phyloP scores from a whole-genome alignment of 176 grass and related monocot species.

The Triticum urartu region DNA sequence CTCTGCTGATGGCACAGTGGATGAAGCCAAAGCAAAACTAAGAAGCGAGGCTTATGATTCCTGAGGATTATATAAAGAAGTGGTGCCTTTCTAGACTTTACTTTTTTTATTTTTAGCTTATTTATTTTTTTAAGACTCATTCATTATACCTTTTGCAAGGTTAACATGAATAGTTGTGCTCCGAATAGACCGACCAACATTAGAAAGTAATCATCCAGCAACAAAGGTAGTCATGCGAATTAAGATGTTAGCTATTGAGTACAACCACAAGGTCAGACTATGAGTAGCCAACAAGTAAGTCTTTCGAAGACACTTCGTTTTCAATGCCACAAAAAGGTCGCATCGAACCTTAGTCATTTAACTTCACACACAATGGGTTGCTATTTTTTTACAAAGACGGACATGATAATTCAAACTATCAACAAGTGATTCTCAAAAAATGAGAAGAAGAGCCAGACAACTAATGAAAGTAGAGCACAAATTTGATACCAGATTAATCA shows the following conservation, averaged over 20 bases:
- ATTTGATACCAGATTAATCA: too few relatives aligned
- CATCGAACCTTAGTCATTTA: not conserved
- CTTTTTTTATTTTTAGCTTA: not conserved
- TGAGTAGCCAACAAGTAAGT: not conserved
- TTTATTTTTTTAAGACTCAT: too few relatives aligned
- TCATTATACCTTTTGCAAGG: not conserved
- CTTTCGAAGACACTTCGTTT: not conserved
- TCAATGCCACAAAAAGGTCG: not conserved
- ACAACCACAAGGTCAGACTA: not conserved
- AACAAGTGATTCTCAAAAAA: too few relatives aligned
- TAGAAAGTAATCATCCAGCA: not conserved
- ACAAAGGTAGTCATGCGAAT: not conserved
- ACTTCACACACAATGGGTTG: not conserved
- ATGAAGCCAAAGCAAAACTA: not conserved
- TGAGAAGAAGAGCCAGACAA: too few relatives aligned
- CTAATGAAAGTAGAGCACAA: too few relatives aligned
- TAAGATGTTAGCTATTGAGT: not conserved
- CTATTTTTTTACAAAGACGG: not conserved
- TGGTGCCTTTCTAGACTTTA: not conserved
- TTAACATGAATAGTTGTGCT: not conserved
- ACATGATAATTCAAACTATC: not conserved
- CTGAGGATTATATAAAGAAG: not conserved
- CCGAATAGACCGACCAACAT: too few relatives aligned
- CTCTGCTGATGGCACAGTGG: not conserved
- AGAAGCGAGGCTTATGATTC: not conserved